phyloP scores from a whole-genome alignment of 768 basidiomycete genomes.

The Clitopilus passeckerianus region DNA sequence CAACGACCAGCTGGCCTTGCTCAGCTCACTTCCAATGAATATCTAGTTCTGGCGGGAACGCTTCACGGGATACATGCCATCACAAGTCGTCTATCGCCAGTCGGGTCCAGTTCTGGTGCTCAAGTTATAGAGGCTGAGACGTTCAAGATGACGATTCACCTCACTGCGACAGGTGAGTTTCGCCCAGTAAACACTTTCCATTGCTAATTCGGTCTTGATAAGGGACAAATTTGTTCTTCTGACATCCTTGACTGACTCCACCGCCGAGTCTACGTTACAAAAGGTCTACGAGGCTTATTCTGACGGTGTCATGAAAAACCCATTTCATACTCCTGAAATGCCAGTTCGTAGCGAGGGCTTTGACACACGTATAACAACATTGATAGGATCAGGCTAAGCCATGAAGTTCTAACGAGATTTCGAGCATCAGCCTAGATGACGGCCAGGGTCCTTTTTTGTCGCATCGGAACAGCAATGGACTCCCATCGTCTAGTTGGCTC shows the following conservation, averaged over 20 bases:
- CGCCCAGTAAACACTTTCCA: background rate
- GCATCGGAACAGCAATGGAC: too few species aligned
- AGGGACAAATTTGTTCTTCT: conserved; percentile 95
- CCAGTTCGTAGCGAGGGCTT: conserved; percentile 91
- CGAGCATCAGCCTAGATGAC: background rate
- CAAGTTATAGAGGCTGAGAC: conserved; percentile 95
- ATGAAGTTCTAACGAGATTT: conserved; percentile 1
- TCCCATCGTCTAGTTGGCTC: too few species aligned
- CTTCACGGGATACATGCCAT: conserved; percentile 99
- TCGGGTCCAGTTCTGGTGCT: conserved; percentile 76
- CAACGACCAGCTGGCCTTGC: conserved; percentile 78
- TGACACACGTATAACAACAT: conserved; percentile 60
- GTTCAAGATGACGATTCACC: conserved; percentile 89
- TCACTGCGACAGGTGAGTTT: conserved; percentile 81
- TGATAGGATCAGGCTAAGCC: conserved; percentile 47
- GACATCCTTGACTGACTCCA: conserved; percentile 72
- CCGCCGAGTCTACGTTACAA: conserved; percentile 66
- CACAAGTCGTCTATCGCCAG: conserved; percentile 85
- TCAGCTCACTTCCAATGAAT: conserved; percentile 87
- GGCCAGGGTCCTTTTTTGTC: too few species aligned
- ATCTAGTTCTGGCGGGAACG: conserved; percentile 93
- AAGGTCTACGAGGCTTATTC: conserved; percentile 92
- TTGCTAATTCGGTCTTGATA: background rate
- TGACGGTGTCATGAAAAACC: conserved; percentile 98
- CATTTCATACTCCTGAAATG: conserved; percentile 99